Evolutionary conservation across 495 filamentous ascomycete species (phyloP), one percentile per base, ranked within the genome.

Genomic region (Aspergillus nanangensis): DNA sequence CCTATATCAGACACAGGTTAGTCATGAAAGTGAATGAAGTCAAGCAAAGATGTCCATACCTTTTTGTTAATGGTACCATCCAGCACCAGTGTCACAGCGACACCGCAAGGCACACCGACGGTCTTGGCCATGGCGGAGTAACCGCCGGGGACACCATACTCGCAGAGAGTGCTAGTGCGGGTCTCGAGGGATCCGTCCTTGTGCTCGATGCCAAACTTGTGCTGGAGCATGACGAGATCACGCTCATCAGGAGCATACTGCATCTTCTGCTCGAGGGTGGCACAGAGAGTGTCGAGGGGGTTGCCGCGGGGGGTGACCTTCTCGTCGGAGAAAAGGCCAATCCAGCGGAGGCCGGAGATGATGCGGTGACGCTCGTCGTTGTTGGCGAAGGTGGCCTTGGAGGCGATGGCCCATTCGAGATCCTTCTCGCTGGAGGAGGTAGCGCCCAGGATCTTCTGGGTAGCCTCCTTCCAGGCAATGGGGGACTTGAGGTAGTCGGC

Each of bases 101-200:
- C 68, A 53, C 65, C 70, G 47, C 68, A 75, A 11, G 67, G 84
- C 23, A 88, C 71, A 59, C 85, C 86, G 25, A 91, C 88, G 25
- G 86, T 61, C 70, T 87, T 90, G 22, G 90, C 90, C 92, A 96
- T 96, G 36, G 89, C 85, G 5, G 80, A 87, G 73, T 93, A 95
- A 19, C 88, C 84, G 41, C 78, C 74, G 8, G 87, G 83, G 55
- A 82, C 82, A 56, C 93, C 92, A 61, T 95, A 95, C 62, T 94
- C 92, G 65, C 75, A 76, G 7, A 96, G 78, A 10, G 91, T 96
- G 31, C 79, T 85, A 7, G 87, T 90, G 35, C 82, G 75, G 29
- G 79, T 87, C 76, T 95, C 84, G 62, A 80, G 69, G 45, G 61
- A 72, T 50, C 84, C 84, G 57, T 96, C 88, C 61, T 80, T 79